A percentile compares a stretch with the other conserved stretches of the same genome.
phyloP scores from a whole-genome alignment of 208 protist genomes.

The Strigomonas culicis region DNA sequence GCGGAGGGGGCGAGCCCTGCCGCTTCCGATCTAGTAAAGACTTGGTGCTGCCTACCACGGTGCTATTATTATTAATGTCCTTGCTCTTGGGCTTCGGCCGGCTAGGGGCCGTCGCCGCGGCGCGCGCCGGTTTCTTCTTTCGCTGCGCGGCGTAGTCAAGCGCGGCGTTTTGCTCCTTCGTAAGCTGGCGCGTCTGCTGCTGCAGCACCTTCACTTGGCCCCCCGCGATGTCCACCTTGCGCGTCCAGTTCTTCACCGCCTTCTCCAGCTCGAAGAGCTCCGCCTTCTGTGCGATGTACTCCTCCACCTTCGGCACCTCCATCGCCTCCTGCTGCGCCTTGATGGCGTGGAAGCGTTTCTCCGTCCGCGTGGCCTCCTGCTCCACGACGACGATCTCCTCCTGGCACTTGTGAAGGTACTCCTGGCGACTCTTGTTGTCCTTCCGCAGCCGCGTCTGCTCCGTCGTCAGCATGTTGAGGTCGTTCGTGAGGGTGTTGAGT shows the following conservation, averaged over 20 bases:
- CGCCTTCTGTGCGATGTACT: conserved; percentile 93
- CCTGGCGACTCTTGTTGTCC: conserved; percentile 77
- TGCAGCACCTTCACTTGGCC: conserved; percentile 63
- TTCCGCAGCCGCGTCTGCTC: conserved; percentile 84
- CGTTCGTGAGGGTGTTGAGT: conserved; percentile 87
- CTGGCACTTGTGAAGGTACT: conserved; percentile 63
- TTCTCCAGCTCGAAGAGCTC: conserved; percentile 89
- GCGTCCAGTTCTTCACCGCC: conserved; percentile 80
- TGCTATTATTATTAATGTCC: conserved; percentile 8
- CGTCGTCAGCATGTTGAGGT: conserved; percentile 73
- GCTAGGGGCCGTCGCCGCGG: neutral
- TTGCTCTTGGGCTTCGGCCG: neutral
- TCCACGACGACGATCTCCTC: conserved; percentile 64
- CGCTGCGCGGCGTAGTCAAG: conserved; percentile 33
- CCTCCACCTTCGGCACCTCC: conserved; percentile 91
- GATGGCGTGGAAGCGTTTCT: conserved; percentile 68
- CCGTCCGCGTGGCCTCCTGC: conserved; percentile 58
- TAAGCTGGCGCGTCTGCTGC: conserved; percentile 48
- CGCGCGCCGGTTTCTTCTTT: neutral
- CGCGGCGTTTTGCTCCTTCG: conserved; percentile 24
- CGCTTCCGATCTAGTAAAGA: neutral
- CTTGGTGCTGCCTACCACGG: neutral
- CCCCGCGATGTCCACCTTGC: conserved; percentile 92
- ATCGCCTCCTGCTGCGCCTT: conserved; percentile 83
- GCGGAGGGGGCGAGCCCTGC: neutral